phyloP scores from a whole-genome alignment of 2,329 filamentous ascomycete genomes.

The Aureobasidium namibiae region DNA sequence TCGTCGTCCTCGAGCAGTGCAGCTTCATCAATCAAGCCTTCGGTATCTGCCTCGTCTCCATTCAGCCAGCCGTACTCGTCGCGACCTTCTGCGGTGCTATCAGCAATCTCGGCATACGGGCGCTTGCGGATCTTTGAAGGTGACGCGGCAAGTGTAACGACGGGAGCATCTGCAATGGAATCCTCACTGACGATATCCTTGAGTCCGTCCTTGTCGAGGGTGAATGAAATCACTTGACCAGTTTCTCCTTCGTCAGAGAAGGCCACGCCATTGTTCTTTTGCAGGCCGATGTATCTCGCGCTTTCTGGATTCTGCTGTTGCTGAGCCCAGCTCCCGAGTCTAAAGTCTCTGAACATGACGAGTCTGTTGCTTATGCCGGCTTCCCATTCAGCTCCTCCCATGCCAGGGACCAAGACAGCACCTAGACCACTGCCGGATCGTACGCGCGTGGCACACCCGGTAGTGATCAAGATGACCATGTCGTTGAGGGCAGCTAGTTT shows the following conservation, averaged over 20 bases:
- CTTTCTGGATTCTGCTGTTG: slow-evolving; percentile 22
- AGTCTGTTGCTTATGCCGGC: slow-evolving; percentile 64
- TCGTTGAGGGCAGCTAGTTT: slow-evolving; percentile 67
- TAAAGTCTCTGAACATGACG: slow-evolving; percentile 69
- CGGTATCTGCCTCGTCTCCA: slow-evolving; percentile 44
- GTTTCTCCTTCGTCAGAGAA: slow-evolving; percentile 32
- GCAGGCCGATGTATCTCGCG: slow-evolving; percentile 35
- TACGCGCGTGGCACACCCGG: slow-evolving; percentile 76
- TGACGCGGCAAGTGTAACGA: slow-evolving; percentile 12
- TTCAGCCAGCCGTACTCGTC: slow-evolving; percentile 68
- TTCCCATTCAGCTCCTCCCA: slow-evolving; percentile 75
- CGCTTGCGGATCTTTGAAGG: slow-evolving; percentile 47
- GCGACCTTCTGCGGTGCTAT: slow-evolving; percentile 54
- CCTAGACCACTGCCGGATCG: slow-evolving; percentile 42
- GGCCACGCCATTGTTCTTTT: slow-evolving; percentile 35
- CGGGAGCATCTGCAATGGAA: slow-evolving; percentile 21
- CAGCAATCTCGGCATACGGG: slow-evolving; percentile 46
- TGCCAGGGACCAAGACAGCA: slow-evolving; percentile 64
- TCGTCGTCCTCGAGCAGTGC: slow-evolving; percentile 8
- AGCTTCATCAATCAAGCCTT: slow-evolving; percentile 31
- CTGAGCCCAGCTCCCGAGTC: slow-evolving; percentile 20
- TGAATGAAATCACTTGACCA: slow-evolving; percentile 43
- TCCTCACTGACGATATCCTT: neutral
- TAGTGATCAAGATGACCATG: slow-evolving; percentile 66
- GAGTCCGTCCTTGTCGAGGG: slow-evolving; percentile 27